phyloP scores from a whole-genome alignment of 2,329 filamentous ascomycete species.

The Raffaelea ambrosiae region DNA sequence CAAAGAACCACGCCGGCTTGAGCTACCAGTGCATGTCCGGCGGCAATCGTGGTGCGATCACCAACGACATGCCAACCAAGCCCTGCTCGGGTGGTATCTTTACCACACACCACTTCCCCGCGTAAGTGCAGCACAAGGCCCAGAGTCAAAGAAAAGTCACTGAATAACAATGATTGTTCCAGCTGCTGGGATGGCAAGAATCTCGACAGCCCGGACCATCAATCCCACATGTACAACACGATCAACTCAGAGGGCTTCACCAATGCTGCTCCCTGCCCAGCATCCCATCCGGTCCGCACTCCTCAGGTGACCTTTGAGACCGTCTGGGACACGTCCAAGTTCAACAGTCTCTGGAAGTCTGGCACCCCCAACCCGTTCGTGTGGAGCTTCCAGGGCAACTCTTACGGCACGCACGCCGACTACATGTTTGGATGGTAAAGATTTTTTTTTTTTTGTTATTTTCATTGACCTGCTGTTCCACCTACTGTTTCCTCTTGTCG shows the following conservation, averaged over 20 bases:
- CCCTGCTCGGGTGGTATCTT: conserved; percentile 14
- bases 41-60: conserved; percentile 8
- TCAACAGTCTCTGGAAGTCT: conserved; percentile 20
- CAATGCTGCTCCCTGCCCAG: conserved; percentile 13
- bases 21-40: conserved; percentile 14
- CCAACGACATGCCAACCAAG: conserved; percentile 10
- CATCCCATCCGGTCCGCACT: conserved; percentile 11
- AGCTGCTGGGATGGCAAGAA: conserved; percentile 52
- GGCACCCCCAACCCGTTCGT: conserved; percentile 18
- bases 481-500: no score
- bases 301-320: conserved; percentile 13
- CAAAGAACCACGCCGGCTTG: conserved; percentile 8
- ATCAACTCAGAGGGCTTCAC: conserved; percentile 14
- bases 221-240: conserved; percentile 16
- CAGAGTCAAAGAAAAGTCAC: background rate
- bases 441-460: no score
- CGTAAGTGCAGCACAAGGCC: conserved; percentile 8
- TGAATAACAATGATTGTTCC: background rate
- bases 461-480: no score
- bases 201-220: conserved; percentile 42
- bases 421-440: conserved; percentile 24
- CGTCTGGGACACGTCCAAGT: conserved; percentile 23
- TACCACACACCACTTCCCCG: conserved; percentile 15
- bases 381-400: conserved; percentile 19
- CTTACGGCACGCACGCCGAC: conserved; percentile 23